Evolutionary conservation across 768 basidiomycete genomes (phyloP).

Genomic region (Lentinus tigrinus): DNA sequence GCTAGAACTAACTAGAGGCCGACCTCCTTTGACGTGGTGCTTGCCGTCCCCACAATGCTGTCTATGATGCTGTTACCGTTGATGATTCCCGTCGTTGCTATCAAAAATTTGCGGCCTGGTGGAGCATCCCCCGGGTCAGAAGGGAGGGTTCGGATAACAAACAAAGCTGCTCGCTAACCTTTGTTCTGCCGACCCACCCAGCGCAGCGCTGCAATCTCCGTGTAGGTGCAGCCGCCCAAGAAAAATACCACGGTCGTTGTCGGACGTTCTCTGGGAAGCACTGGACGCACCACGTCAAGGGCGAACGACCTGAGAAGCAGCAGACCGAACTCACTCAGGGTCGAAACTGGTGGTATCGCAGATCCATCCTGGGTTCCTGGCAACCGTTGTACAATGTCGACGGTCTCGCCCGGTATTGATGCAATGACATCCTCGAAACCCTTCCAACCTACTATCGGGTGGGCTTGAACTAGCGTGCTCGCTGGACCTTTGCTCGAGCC

Average conservation of each 20-base stretch:
- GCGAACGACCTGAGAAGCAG: not conserved
- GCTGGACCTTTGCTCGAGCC: slow-evolving; percentile 35
- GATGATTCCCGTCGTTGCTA: slow-evolving; percentile 90
- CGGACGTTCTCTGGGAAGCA: slow-evolving; percentile 52
- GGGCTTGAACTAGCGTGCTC: slow-evolving; percentile 70
- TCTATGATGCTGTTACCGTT: slow-evolving; percentile 75
- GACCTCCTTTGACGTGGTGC: slow-evolving; percentile 40
- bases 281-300: slow-evolving; percentile 27
- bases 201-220: slow-evolving; percentile 92
- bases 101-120: slow-evolving; percentile 80
- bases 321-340: slow-evolving; percentile 29
- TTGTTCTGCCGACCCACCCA: slow-evolving; percentile 87
- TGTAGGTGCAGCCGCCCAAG: slow-evolving; percentile 95
- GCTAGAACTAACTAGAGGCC: slow-evolving; percentile 26
- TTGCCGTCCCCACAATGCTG: slow-evolving; percentile 53
- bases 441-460: slow-evolving; percentile 95
- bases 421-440: slow-evolving; percentile 91
- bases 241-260: slow-evolving; percentile 94
- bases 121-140: not conserved
- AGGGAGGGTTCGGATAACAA: not conserved
- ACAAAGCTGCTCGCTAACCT: slow-evolving; percentile 44
- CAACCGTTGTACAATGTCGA: slow-evolving; percentile 67
- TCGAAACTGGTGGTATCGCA: slow-evolving; percentile 28
- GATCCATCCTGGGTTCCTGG: slow-evolving; percentile 27
- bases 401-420: slow-evolving; percentile 79